phyloP scores from a whole-genome alignment of 148 eudicot genomes.

The Rhododendron henanense region DNA sequence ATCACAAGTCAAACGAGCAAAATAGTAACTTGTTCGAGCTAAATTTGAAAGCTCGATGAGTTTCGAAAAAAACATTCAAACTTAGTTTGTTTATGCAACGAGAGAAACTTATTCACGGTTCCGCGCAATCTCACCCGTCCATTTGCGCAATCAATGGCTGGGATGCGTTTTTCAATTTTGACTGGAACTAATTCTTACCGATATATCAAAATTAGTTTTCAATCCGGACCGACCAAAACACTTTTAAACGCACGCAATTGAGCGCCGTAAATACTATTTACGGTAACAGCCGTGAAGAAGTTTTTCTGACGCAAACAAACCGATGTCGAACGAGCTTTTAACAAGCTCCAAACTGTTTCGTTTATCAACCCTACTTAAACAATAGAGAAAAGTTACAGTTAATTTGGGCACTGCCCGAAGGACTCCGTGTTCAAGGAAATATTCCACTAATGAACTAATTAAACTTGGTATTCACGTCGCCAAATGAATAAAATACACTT shows the following conservation, averaged over 20 bases:
- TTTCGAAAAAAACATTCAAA: not conserved
- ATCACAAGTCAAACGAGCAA: not conserved
- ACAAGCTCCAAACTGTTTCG: not conserved
- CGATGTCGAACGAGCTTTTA: not conserved
- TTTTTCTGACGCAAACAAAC: too few relatives aligned
- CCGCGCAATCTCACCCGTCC: too few relatives aligned
- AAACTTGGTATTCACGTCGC: not conserved
- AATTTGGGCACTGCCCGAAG: not conserved
- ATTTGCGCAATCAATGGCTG: too few relatives aligned
- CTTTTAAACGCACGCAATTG: too few relatives aligned
- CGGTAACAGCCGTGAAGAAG: too few relatives aligned
- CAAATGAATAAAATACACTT: not conserved
- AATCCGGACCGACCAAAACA: too few relatives aligned
- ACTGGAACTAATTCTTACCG: too few relatives aligned
- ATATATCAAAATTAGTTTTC: too few relatives aligned
- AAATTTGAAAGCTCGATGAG: not conserved
- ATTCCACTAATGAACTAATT: not conserved
- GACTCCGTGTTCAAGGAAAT: not conserved
- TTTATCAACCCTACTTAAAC: not conserved
- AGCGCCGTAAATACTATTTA: too few relatives aligned
- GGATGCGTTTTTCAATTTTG: too few relatives aligned
- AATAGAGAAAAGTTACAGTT: not conserved
- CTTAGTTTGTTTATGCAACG: not conserved
- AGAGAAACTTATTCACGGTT: too few relatives aligned
- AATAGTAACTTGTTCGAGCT: not conserved